phyloP scores from a whole-genome alignment of 2,329 filamentous ascomycete species.

The Mycosphaerelloides madeirae region DNA sequence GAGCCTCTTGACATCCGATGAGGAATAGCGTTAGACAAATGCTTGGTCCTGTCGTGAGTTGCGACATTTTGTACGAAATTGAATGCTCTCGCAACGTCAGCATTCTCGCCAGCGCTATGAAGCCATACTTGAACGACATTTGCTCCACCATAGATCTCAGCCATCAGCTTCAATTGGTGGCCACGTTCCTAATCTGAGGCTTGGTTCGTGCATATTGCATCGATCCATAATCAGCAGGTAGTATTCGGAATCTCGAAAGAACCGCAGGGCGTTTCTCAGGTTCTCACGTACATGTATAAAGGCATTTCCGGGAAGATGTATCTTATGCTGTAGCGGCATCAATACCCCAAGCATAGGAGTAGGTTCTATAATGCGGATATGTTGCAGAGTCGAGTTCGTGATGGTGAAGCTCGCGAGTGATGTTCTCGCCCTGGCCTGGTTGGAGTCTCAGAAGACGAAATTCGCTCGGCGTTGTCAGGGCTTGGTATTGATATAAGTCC shows the following conservation, averaged over 20 bases:
- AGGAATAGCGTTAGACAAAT: not conserved
- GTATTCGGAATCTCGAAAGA: slow-evolving; percentile 4
- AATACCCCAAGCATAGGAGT: not conserved
- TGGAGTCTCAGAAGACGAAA: too few relatives aligned
- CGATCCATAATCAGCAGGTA: slow-evolving; percentile 9
- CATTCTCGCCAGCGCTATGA: not conserved
- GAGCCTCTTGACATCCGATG: not conserved
- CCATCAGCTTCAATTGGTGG: slow-evolving; percentile 8
- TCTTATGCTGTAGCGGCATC: not conserved
- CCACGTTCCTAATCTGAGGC: not conserved
- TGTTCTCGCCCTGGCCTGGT: too few relatives aligned
- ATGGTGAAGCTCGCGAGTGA: too few relatives aligned
- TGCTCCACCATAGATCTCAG: slow-evolving; percentile 5
- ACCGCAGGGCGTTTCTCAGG: not conserved
- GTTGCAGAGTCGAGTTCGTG: too few relatives aligned
- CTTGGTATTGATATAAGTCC: too few relatives aligned
- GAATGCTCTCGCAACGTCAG: not conserved
- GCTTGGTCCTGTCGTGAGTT: not conserved
- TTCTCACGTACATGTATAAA: not conserved
- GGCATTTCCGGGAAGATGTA: not conserved
- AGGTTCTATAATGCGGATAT: too few relatives aligned
- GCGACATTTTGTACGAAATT: not conserved
- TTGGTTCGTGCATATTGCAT: slow-evolving; percentile 13
- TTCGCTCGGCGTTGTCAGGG: too few relatives aligned
- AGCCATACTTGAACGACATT: slow-evolving; percentile 9